Base-by-base conservation (phyloP, 73 alveolate species). In the Loxodes magnus region DNA sequence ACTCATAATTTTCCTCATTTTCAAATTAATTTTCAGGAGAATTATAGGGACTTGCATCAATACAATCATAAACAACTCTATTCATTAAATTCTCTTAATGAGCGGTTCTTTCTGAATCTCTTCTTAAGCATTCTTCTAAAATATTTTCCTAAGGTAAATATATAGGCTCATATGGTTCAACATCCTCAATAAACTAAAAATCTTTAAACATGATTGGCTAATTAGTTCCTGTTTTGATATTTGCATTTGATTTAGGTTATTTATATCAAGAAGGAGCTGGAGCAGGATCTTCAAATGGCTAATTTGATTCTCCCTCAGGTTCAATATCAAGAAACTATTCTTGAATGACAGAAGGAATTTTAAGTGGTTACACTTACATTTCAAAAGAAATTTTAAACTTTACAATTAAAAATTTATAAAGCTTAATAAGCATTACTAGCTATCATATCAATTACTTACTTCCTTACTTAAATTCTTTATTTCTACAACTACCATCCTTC, bases 11-110 rank as follows among this genome's bases (percentile, higher is more conserved):
- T 17, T 10, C 7, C 15, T 24, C 20, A 5, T 37, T 6, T 2
- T 35, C 51, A 37, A 19, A 31, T 31, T 9, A 9, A 12, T 74
- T 77, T 30, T 31, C 48, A 4, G 76, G 72, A 19, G 42, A 62
- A 14, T 6, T 21, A 41, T 73, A 68, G 2, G 92, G 92, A 2
- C 85, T 68, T n/a, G 84, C 72, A 43, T 78, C 92, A 15, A 79
- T 67, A 29, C 90, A 61, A 38, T 84, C 96, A 41, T 84, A 84
- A 7, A 84, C 90, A 9, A 79, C 84, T 33, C 93, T 46, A 35
- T 84, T 84, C 85, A 68, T 76, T 23, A 79, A 43, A 41, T 70
- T 70, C 64, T 84, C 96, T 29, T 77, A 71, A 34, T 81, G 93
- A 10, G 84, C 65, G 5, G 71, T 70, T 23, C 91, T 56, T 26